phyloP scores from a whole-genome alignment of 2,329 filamentous ascomycete genomes.

The Hypoxylon sp. region DNA sequence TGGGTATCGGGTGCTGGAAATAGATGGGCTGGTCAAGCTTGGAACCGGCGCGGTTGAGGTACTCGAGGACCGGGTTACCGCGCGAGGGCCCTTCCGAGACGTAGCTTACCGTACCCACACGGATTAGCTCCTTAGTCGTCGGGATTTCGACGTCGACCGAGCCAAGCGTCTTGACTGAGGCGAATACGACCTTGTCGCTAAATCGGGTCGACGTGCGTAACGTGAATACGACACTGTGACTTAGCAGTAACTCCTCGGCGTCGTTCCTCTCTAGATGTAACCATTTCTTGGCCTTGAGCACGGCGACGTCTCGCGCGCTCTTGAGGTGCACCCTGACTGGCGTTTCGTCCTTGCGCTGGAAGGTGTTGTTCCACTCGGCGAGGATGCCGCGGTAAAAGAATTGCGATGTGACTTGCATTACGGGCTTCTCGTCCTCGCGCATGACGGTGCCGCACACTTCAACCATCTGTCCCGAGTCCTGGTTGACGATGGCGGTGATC shows the following conservation, averaged over 20 bases:
- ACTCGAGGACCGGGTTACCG: conserved; percentile 95
- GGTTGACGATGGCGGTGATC: conserved; percentile 95
- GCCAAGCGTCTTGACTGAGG: conserved; percentile 86
- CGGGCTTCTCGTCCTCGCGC: conserved; percentile 73
- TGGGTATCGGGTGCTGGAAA: conserved; percentile 29
- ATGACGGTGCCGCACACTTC: conserved; percentile 94
- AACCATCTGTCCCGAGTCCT: conserved; percentile 97
- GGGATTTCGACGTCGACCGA: conserved; percentile 85
- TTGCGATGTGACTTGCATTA: conserved; percentile 98
- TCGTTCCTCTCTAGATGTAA: conserved; percentile 80
- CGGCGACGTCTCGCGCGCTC: conserved; percentile 86
- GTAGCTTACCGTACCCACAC: conserved; percentile 92
- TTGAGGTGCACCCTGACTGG: conserved; percentile 87
- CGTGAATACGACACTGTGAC: conserved; percentile 92
- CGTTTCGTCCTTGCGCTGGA: conserved; percentile 93
- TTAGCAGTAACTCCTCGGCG: conserved; percentile 73
- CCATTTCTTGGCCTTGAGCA: conserved; percentile 95
- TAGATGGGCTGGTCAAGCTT: conserved; percentile 28
- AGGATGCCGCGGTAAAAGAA: conserved; percentile 94
- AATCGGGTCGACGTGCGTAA: conserved; percentile 86
- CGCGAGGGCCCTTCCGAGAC: conserved; percentile 68
- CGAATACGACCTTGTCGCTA: conserved; percentile 91
- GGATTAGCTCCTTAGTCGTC: conserved; percentile 92
- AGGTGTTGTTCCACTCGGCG: conserved; percentile 93
- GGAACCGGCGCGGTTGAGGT: conserved; percentile 85